Base-by-base conservation (phyloP, 2,329 filamentous ascomycete species). In the Fusarium piperis region DNA sequence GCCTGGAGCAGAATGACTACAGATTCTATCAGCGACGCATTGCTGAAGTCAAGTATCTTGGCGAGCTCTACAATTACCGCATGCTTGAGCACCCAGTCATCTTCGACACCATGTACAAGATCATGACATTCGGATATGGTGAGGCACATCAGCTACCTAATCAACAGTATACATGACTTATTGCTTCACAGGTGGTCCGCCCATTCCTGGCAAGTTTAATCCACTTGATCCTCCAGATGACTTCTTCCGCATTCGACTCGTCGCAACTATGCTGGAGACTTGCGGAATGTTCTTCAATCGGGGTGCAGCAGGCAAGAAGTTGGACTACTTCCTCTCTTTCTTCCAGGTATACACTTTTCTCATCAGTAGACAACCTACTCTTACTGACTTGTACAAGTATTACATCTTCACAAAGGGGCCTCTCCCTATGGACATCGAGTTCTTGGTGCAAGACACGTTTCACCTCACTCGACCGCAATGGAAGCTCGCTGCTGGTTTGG, bases 281-380 rank as follows among this genome's bases (percentile, higher is more conserved):
- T 98, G 95, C 74, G 96, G 97, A 61, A 92, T 97, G 81, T 99
- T 95, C 83, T 99, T 98, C 77, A 96, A 96, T 80, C 92, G 95
- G 76, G 96, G 97, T 9, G 91, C 92, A 46, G 93, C 95, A 2
- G 97, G 95, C 81, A 98, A 98, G 86, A 99, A 98, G 83, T 88
- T 99, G 11, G 96, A 99, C 78, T 98, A 97, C 81, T 99, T 98
- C 82, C 85, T 99, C 67, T 95, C 93, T 0, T 98, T 98, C 82
- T 94, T 99, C 76, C 95, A 97, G 85, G 90, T 92, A 79, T 56
- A 44, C 13, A 18, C 8, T 13, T n/a, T 5, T n/a, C 16, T 13
- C 3, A 12, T 9, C 2, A 10, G 0, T 6, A 7, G 6, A 28
- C 18, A 23, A 23, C 46, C 26, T 35, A 11, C 13, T 9, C 23